These are phyloP conservation scores for Meyerozyma elateridarum DNA, from an alignment of 1,139 yeast species.

Conservation along the genomic window DNA sequence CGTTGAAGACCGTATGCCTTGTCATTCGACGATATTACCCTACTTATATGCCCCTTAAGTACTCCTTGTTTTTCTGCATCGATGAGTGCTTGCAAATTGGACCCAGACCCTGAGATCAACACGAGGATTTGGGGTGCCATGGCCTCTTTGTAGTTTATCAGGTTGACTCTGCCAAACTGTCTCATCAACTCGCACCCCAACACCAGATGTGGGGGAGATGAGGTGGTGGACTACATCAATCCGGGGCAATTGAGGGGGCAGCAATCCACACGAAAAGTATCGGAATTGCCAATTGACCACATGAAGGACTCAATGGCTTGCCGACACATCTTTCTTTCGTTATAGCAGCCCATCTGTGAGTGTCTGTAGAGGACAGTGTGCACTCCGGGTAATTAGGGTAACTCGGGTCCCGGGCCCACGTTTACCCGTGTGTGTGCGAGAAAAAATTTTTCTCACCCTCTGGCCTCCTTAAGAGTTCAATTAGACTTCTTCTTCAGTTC, in stretches of 20 bases:
- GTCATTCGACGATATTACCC: constrained; percentile 79
- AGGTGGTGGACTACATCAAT: too few species aligned
- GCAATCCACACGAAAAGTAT: too few species aligned
- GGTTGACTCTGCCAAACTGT: background rate
- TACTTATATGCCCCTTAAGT: constrained; percentile 53
- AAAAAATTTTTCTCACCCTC: constrained; percentile 13
- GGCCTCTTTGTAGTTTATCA: too few species aligned
- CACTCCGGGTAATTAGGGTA: constrained; percentile 11
- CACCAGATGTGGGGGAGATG: too few species aligned
- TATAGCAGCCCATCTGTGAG: too few species aligned
- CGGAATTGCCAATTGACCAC: too few species aligned
- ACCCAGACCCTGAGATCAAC: constrained; percentile 89
- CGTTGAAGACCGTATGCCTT: constrained; percentile 81
- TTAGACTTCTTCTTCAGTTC: constrained; percentile 18
- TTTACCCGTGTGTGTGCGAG: constrained; percentile 13
- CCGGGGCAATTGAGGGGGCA: too few species aligned
- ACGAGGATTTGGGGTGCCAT: constrained; percentile 47
- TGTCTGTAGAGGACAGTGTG: too few species aligned
- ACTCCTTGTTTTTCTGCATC: constrained; percentile 54
- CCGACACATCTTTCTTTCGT: too few species aligned
- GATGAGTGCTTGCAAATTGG: constrained; percentile 88
- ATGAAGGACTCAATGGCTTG: too few species aligned
- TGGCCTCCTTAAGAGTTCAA: constrained; percentile 11
- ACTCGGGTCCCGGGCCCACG: constrained; percentile 13
- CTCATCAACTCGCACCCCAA: background rate